A percentile compares a stretch with the other conserved stretches of the same genome.
phyloP scores from a whole-genome alignment of 495 filamentous ascomycete genomes.

The Penicillium simplicissimum region DNA sequence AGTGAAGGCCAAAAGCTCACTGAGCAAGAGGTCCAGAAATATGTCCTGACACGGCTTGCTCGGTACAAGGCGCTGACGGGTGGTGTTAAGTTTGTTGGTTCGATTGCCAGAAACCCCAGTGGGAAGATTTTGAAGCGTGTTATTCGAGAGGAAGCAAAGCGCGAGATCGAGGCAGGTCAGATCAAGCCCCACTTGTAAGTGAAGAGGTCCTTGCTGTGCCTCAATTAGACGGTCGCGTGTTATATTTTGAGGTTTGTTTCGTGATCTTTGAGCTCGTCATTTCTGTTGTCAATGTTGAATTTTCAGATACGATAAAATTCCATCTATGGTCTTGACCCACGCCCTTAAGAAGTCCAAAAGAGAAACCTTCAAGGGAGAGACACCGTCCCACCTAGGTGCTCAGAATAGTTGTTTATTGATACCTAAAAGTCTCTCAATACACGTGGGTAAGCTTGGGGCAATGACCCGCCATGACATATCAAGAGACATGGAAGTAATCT shows the following conservation, averaged over 20 bases:
- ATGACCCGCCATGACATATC: too few relatives aligned
- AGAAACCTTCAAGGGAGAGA: too few relatives aligned
- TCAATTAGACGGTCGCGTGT: neutral
- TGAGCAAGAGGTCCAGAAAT: conserved; percentile 58
- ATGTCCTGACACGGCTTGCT: conserved; percentile 55
- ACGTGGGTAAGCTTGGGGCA: too few relatives aligned
- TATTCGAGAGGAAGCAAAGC: conserved; percentile 49
- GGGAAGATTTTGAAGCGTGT: conserved; percentile 83
- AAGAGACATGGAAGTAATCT: too few relatives aligned
- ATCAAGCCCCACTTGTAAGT: conserved; percentile 27
- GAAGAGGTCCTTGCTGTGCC: neutral
- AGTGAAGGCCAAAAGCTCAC: conserved; percentile 44
- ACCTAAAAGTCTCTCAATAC: too few relatives aligned
- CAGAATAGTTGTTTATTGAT: too few relatives aligned
- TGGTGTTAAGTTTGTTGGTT: conserved; percentile 74
- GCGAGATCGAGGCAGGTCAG: conserved; percentile 30
- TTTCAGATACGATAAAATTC: too few relatives aligned
- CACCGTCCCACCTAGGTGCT: too few relatives aligned
- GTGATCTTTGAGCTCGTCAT: neutral
- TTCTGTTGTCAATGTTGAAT: neutral
- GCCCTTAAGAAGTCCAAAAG: too few relatives aligned
- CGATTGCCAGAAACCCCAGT: conserved; percentile 74
- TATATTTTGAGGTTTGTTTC: neutral
- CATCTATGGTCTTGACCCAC: too few relatives aligned
- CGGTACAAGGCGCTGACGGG: conserved; percentile 74